Evolutionary conservation across 2,329 filamentous ascomycete genomes (phyloP), one percentile per base, ranked within the genome.

Genomic region (Teratosphaeria epicoccoides): DNA sequence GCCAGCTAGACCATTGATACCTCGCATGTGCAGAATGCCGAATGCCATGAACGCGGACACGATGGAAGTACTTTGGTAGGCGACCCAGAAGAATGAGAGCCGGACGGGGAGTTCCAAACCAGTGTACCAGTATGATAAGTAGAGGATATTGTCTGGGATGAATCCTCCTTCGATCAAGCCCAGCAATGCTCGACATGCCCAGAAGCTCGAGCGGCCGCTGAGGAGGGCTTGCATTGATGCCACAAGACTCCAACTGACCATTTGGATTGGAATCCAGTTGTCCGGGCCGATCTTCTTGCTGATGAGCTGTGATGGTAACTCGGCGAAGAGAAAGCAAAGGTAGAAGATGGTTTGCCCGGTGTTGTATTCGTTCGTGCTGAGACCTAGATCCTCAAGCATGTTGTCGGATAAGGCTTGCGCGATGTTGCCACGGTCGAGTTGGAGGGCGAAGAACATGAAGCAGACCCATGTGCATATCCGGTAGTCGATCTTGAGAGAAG

Each of bases 101-200:
- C 86, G 77, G 10, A 78, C 76, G 0, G 85, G 83, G 0, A 90
- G 71, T 63, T 89, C 86, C 49, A 75, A 75, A 0, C 80, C 80
- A 45, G 80, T 88, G 70, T 88, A 90, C 68, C 84, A 90, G 66
- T 89, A 89, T 3, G 80, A 83, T 4, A 88, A 72, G 66, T 84
- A 88, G 0, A 85, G 70, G 12, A 85, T 49, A 22, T 80, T 79
- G 53, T 82, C 80, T 0, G 80, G 79, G 47, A 84, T 83, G 56
- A 84, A 84, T 0, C 71, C 72, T 58, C 68, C 68, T 53, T 70
- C 71, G 12, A 71, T 60, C 0, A 70, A 49, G 4, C 72, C 72
- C 1, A 75, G 65, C 6, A 75, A 54, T 1, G 64, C 65, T 1
- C 72, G 64, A 4, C 67, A 67, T 14, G 62, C 63, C 46, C 66